Evolutionary conservation across 2,329 filamentous ascomycete genomes (phyloP), one percentile per base, ranked within the genome.

Genomic region (Penicillium sp.): DNA sequence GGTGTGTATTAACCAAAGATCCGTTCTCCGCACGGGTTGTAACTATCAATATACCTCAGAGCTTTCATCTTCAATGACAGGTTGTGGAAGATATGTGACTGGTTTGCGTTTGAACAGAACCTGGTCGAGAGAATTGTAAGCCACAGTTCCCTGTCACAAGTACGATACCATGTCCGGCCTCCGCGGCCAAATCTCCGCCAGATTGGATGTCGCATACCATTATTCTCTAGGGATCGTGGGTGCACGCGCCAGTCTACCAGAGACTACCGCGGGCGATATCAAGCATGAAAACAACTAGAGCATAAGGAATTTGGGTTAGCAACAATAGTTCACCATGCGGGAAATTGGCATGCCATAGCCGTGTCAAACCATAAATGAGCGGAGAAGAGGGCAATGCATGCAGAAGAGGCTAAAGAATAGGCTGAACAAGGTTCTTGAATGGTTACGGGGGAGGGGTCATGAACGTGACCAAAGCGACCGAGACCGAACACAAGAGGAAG

Each of bases 101-200:
- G 90, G 90, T 73, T 97, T 97, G 62, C 93, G 83, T 75, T 97
- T 97, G 72, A 87, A 96, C 55, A 95, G 79, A 60, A 98, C 91
- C 91, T 97, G 65, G 20, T 42, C 31, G 22, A 37, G 20, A 18
- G 18, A 24, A n/a, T 14, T 31, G 54, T 68, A 40, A 64, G 59
- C 49, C 46, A 44, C 36, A 44, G 27, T 40, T 40, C 46, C 4
- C 31, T 26, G 36, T 24, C 39, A 41, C 34, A 13, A 27, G 18
- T 22, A 27, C 36, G 13, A 29, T 36, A 41, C 32, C 40, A 40
- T 22, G 22, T 27, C 28, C 16, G 37, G 28, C 32, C 27, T 49
- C 42, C 18, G 24, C 37, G 13, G 28, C 22, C 24, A 20, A 42
- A 23, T 28, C 29, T 35, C 37, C 34, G 24, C 23, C 34, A 10